Evolutionary conservation across 2,329 filamentous ascomycete species (phyloP).

Genomic region (Apiospora rasikravindrae): DNA sequence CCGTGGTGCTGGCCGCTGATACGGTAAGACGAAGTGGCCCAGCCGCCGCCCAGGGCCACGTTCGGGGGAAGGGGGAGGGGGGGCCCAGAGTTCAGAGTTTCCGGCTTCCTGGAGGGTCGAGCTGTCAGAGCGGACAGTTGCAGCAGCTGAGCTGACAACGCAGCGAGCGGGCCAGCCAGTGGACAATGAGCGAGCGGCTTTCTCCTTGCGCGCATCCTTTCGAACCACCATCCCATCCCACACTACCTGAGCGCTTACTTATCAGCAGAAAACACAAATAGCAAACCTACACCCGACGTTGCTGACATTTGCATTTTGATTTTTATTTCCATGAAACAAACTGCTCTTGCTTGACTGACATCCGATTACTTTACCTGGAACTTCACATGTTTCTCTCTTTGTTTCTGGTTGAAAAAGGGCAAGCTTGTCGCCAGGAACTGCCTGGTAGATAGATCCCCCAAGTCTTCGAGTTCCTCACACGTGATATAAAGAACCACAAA

Average conservation of each 20-base stretch:
- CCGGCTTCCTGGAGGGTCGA: neutral
- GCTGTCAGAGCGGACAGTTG: conserved; percentile 5
- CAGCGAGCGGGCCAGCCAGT: neutral
- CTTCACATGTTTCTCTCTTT: neutral
- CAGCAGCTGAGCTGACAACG: conserved; percentile 10
- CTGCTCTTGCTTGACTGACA: neutral
- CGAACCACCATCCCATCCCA: neutral
- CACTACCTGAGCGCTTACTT: neutral
- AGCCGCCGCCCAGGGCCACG: no score
- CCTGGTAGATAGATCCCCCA: neutral
- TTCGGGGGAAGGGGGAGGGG: no score
- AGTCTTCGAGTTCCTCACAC: neutral
- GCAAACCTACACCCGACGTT: neutral
- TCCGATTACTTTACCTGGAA: neutral
- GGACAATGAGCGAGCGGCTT: neutral
- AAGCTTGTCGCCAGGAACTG: neutral
- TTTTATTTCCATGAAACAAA: neutral
- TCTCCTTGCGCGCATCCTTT: neutral
- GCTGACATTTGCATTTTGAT: neutral
- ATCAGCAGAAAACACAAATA: conserved; percentile 3
- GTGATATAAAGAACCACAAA: neutral
- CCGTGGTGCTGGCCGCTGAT: neutral
- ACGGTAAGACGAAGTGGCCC: neutral
- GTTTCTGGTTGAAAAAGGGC: neutral
- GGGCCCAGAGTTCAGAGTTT: conserved; percentile 7